Conservation (phyloP, 2,329 filamentous ascomycete species). For the Sarocladiaceae sp. region DNA sequence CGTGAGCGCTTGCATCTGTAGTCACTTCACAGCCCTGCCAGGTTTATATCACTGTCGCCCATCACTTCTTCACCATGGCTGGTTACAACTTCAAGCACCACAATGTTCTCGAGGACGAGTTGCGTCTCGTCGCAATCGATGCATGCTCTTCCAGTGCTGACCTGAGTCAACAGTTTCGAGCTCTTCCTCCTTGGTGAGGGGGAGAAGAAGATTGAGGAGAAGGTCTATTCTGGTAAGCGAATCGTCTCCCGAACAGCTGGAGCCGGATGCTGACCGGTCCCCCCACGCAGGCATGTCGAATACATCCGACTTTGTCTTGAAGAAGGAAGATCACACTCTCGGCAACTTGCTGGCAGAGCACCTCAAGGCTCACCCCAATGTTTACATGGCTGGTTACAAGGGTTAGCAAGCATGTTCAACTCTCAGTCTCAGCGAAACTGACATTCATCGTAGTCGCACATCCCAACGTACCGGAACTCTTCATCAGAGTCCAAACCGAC, state of each 20-base stretch:
- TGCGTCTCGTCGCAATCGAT: constrained; percentile 16
- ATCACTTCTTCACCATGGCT: constrained; percentile 22
- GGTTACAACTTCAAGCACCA: constrained; percentile 34
- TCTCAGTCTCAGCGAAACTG: background rate
- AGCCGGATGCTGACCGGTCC: background rate
- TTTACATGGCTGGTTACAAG: constrained; percentile 91
- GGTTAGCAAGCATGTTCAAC: constrained; percentile 40
- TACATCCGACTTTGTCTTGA: constrained; percentile 90
- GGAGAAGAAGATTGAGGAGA: constrained; percentile 91
- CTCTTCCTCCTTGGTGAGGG: constrained; percentile 82
- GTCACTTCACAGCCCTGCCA: background rate
- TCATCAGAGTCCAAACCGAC: constrained; percentile 86
- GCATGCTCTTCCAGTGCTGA: constrained; percentile 13
- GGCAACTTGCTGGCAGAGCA: constrained; percentile 85
- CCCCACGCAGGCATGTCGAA: constrained; percentile 70
- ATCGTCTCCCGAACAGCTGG: background rate
- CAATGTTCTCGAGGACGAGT: constrained; percentile 31
- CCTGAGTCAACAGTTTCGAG: constrained; percentile 65
- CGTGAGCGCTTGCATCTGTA: no score
- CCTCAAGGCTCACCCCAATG: constrained; percentile 77
- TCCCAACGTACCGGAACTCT: constrained; percentile 57
- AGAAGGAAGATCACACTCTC: constrained; percentile 95
- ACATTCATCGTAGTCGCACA: constrained; percentile 39
- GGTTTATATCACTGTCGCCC: constrained; percentile 6
- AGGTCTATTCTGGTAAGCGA: constrained; percentile 74